Evolutionary conservation across 768 basidiomycete species (phyloP).

Genomic region (Mycena vulgaris): DNA sequence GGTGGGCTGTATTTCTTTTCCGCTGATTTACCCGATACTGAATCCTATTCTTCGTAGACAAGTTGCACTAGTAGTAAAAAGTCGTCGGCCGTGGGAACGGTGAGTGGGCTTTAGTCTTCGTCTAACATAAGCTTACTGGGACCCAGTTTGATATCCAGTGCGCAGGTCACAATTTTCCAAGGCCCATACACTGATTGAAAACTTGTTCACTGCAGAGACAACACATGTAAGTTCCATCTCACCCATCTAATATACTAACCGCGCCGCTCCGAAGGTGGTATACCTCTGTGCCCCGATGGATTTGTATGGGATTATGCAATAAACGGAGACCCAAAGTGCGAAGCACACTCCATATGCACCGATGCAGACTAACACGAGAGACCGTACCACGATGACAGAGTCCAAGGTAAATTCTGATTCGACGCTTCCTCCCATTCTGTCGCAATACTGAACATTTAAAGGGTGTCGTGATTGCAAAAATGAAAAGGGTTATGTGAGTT

Average conservation of each 20-base stretch:
- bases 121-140: no score
- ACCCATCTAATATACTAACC: no score
- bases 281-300: not conserved
- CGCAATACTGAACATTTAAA: no score
- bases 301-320: slow-evolving; percentile 12
- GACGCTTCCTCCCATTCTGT: no score
- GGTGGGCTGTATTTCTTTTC: no score
- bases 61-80: not conserved
- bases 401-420: slow-evolving; percentile 11
- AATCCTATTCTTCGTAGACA: not conserved
- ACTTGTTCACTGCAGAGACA: not conserved
- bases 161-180: no score
- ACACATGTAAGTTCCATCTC: not conserved
- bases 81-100: not conserved
- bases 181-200: no score
- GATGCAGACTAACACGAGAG: no score
- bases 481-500: no score
- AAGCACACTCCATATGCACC: no score
- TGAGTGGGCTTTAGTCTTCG: no score
- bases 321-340: not conserved
- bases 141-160: slow-evolving; percentile 14
- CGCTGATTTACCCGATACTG: not conserved
- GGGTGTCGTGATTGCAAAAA: slow-evolving; percentile 6
- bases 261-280: slow-evolving; percentile 12
- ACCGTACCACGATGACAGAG: not conserved